Base-by-base conservation (phyloP, 495 filamentous ascomycete genomes). In the Tuber aestivum region DNA sequence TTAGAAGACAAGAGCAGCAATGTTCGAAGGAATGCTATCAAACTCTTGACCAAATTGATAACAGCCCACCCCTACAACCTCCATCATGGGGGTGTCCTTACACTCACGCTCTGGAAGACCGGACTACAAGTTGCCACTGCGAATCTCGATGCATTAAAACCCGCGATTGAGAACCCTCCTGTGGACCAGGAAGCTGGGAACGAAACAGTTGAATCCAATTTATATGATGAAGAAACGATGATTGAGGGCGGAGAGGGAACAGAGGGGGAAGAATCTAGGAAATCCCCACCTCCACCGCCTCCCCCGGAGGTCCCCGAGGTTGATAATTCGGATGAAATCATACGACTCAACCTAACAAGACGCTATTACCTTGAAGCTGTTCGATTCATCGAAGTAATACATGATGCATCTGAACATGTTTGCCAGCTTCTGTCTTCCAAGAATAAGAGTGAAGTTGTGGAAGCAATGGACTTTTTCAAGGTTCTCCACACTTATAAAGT, bases 381-480 rank as follows among this genome's bases (percentile, higher is more conserved):
- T 69, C 91, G 92, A 69, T 99, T 99, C 83, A 97, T 98, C 79
- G 92, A 97, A 75, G 92, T 95, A n/a, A 86, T 99, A 27, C 94
- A 97, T 80, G 87, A 89, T 20, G 92, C 92, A 44, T 94, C 93
- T 0, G 86, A 84, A 3, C 87, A 90, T 20, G 89, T 98, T 27
- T 92, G 91, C 76, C 95, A 97, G 84, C 88, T 99, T 8, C 87
- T 99, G 16, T 91, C 92, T 9, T 95, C 94, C 21, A 93, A 92
- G 82, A 99, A 98, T 86, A 98, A 98, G 86, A 96, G 91, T 77
- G 95, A 99, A 83, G 92, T 97, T 38, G 97, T 98, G 74, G 96
- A 98, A 82, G 96, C 95, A 5, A 99, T 99, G 94, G 95, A 99
- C 81, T 98, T 95, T 84, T 97, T 98, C 80, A 93, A 94, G 75